Base-by-base conservation (phyloP, 2,329 filamentous ascomycete species). In the Fusarium sp. region DNA sequence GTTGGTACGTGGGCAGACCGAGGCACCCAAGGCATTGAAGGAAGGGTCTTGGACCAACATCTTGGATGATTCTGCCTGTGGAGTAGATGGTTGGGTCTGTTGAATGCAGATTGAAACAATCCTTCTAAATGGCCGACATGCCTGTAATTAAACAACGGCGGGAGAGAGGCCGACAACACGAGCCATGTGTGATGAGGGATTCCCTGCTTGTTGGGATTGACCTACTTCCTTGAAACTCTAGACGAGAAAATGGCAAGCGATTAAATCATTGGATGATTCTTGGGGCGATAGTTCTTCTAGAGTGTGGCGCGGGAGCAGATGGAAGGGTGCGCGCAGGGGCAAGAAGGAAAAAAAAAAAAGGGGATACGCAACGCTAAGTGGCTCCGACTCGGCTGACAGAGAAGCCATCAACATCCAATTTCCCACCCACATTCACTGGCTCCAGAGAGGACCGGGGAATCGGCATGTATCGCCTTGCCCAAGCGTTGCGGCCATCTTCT, bases 381-480 rank as follows among this genome's bases (percentile, higher is more conserved):
- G 75, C 64, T 62, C 68, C 69, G 64, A 69, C 71, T 75, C 72
- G 71, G 76, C 71, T 70, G 66, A 72, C 62, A 67, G 64, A 77
- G 74, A 76, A 71, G 71, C 73, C 76, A 77, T 78, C 72, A 66
- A 78, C 73, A 73, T 70, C 71, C 69, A 78, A 78, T 78, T 75
- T 78, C 76, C 76, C 73, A 56, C 63, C 66, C 62, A 70, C 72
- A 73, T 74, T 73, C 57, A 64, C 66, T 68, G 73, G 66, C 65
- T 74, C 67, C 66, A 75, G 66, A 64, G 66, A 60, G 59, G 75
- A 66, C 71, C 57, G 64, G 70, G 53, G 58, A 64, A 69, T 62
- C 69, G 69, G 70, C 67, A 75, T 76, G 69, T 61, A 56, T 71
- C 63, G 65, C 49, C 60, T 64, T 62, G 51, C 55, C 60, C 62